Evolutionary conservation across 257 asterid genomes (phyloP).

Genomic region (Euphrasia confusa): DNA sequence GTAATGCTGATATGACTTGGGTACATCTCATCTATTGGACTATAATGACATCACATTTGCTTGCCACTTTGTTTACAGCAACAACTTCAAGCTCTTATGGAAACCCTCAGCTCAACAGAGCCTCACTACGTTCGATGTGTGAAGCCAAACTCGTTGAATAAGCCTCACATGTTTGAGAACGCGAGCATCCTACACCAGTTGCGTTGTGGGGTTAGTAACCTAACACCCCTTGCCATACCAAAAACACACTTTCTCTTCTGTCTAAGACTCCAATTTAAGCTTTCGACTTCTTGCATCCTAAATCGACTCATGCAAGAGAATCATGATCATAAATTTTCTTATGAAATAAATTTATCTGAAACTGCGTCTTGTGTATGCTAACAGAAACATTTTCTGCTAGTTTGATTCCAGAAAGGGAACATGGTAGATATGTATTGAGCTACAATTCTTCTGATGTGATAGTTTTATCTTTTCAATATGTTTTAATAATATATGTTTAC

Average conservation of each 20-base stretch:
- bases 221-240: slow-evolving; percentile 15
- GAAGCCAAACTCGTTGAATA: slow-evolving; percentile 92
- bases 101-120: slow-evolving; percentile 93
- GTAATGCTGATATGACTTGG: neutral
- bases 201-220: slow-evolving; percentile 96
- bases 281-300: neutral
- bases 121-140: slow-evolving; percentile 97
- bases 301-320: neutral
- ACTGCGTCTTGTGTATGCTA: slow-evolving; percentile 2
- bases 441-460: neutral
- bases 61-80: slow-evolving; percentile 54
- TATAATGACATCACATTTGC: slow-evolving; percentile 20
- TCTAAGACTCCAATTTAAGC: slow-evolving; percentile 14
- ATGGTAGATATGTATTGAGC: neutral
- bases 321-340: neutral
- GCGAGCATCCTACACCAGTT: slow-evolving; percentile 92
- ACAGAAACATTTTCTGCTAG: slow-evolving; percentile 10
- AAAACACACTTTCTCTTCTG: slow-evolving; percentile 9
- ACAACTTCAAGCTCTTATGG: slow-evolving; percentile 99
- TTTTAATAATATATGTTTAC: slow-evolving; percentile 9
- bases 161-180: slow-evolving; percentile 81
- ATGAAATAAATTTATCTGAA: slow-evolving; percentile 17
- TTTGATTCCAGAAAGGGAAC: slow-evolving; percentile 12
- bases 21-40: slow-evolving; percentile 11
- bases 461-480: neutral